Percentiles rank a stretch among this genome's conserved stretches.
Evolutionary conservation across 306 rosid genomes (phyloP).

Genomic region (Canavalia ensiformis): DNA sequence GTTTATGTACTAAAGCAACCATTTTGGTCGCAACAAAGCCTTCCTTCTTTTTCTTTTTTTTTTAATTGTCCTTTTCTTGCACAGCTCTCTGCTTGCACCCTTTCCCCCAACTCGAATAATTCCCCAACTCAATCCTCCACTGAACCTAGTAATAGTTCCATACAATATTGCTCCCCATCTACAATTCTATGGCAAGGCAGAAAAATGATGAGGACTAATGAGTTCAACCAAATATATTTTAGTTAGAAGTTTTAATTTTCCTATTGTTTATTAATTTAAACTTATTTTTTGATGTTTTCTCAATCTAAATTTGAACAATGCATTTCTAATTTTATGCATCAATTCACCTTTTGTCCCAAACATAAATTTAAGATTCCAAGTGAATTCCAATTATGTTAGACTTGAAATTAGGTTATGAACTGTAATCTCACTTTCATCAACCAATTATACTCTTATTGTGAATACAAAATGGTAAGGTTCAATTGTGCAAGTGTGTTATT

Average conservation of each 20-base stretch:
- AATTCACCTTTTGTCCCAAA: background rate
- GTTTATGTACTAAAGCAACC: conserved; percentile 14
- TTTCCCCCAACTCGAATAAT: background rate
- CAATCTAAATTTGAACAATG: background rate
- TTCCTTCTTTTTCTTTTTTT: background rate
- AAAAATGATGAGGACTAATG: conserved; percentile 3
- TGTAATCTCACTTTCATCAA: background rate
- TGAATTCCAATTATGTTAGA: background rate
- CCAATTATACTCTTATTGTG: background rate
- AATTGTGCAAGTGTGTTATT: background rate
- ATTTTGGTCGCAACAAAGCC: background rate
- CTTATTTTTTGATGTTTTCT: background rate
- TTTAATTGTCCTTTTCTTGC: background rate
- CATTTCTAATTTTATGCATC: background rate
- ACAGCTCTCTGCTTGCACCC: conserved; percentile 4
- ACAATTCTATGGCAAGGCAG: background rate
- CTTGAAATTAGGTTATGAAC: conserved; percentile 3
- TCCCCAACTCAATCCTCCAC: conserved; percentile 17
- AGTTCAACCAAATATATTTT: conserved; percentile 16
- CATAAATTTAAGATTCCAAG: conserved; percentile 3
- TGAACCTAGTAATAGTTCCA: background rate
- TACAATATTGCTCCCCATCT: conserved; percentile 2
- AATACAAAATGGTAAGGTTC: background rate
- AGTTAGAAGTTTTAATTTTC: background rate
- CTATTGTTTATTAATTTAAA: background rate